Conservation (phyloP, 441 rosid genomes). For the Aleurites moluccanus region DNA sequence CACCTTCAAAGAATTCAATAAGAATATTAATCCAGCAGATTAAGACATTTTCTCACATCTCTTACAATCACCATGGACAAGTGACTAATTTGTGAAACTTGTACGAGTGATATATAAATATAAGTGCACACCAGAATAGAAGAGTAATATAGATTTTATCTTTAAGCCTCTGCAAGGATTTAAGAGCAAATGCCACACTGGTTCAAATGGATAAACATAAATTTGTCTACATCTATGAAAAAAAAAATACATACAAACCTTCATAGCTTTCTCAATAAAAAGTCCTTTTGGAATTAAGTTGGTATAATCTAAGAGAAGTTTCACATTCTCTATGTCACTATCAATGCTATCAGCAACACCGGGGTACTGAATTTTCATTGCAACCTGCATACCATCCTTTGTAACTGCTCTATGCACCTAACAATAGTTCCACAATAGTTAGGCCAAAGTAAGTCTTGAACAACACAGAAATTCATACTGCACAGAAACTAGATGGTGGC, state of each 20-base stretch:
- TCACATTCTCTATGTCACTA: constrained; percentile 92
- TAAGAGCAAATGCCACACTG: constrained; percentile 12
- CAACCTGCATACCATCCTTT: constrained; percentile 68
- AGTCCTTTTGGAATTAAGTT: constrained; percentile 93
- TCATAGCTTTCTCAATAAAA: constrained; percentile 84
- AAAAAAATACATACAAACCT: constrained; percentile 48
- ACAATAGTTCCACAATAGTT: constrained; percentile 1
- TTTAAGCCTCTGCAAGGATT: background rate
- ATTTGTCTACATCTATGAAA: constrained; percentile 2
- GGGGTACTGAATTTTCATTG: constrained; percentile 98
- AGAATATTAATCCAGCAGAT: constrained; percentile 25
- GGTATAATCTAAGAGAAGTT: constrained; percentile 74
- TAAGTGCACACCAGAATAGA: background rate
- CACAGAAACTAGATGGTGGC: background rate
- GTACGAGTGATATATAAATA: background rate
- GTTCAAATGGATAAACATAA: background rate
- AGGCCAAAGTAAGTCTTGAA: background rate
- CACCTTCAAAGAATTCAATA: constrained; percentile 47
- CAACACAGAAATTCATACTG: background rate
- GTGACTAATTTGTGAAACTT: constrained; percentile 3
- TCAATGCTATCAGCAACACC: constrained; percentile 95
- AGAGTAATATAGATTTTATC: background rate
- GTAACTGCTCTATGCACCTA: constrained; percentile 90
- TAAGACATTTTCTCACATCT: constrained; percentile 2
- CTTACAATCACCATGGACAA: constrained; percentile 10